Base-by-base conservation (phyloP, 306 rosid genomes). In the Ormosia emarginata region DNA sequence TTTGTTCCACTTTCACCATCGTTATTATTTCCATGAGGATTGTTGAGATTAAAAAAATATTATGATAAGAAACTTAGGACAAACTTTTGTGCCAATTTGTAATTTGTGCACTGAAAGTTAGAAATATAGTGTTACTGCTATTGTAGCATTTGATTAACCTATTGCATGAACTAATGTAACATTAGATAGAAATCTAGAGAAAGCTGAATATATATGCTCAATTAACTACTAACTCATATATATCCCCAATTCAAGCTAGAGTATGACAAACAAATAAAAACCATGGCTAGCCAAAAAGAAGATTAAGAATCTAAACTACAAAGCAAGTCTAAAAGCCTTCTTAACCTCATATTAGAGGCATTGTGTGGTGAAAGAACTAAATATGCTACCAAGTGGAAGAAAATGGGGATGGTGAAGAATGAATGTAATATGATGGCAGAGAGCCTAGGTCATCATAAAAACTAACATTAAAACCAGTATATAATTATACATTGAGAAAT, bases 381-480 rank as follows among this genome's bases (percentile, higher is more conserved):
- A 24, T 24, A 24, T 24, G 24, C 24, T 24, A 24, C 24, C 24
- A 24, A 24, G 24, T 24, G 24, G 1, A 24, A 24, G 24, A 24
- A 24, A 24, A 24, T 24, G 24, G 1, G 24, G 1, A 24, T 24
- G 24, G 24, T 24, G 24, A 24, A 24, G 69, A 75, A 62, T 80
- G 82, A 85, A 37, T 67, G 77, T 75, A 67, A 77, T 82, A 85
- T 63, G 78, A 71, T 55, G 10, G 61, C 44, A 36, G 87, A 67
- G 77, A 71, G 37, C 33, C 32, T 81, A 84, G 71, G 84, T 67
- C 90, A 83, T 81, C 80, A 85, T 9, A 75, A 12, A 52, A 18
- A 80, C 24, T 55, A 24, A 56, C 74, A 75, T 75, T 55, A 56
- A 57, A 71, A 68, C 78, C 74, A 50, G 52, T 7, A 68, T 15